A percentile compares a stretch with the other conserved stretches of the same genome.
Evolutionary conservation across 2,329 filamentous ascomycete species (phyloP).

Genomic region (Fusarium robinianum): DNA sequence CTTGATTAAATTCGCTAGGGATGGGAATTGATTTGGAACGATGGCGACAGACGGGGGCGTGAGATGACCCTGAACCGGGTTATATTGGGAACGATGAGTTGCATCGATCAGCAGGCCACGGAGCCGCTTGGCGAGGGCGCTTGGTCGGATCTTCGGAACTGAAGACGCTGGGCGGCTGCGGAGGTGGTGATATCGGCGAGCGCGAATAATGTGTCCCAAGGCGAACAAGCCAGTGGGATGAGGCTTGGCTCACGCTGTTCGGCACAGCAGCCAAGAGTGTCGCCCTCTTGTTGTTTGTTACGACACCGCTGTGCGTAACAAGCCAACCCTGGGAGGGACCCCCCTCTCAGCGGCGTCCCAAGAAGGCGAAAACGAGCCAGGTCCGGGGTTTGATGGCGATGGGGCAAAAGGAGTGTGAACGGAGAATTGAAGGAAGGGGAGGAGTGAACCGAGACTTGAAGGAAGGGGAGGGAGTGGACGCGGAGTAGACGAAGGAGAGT

Average conservation of each 20-base stretch:
- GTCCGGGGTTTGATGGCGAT: too few species aligned
- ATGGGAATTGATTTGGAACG: constrained; percentile 8
- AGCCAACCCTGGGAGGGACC: too few species aligned
- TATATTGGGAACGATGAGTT: constrained; percentile 31
- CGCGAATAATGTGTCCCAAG: neutral
- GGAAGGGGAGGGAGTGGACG: too few species aligned
- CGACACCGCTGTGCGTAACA: constrained; percentile 11
- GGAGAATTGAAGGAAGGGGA: too few species aligned
- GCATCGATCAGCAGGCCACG: constrained; percentile 25
- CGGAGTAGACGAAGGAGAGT: too few species aligned
- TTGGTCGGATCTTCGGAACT: constrained; percentile 34
- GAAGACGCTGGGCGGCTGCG: constrained; percentile 10
- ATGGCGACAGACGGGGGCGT: constrained; percentile 8
- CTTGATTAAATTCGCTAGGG: constrained; percentile 30
- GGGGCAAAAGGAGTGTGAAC: too few species aligned
- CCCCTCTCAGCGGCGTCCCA: too few species aligned
- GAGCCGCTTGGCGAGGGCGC: constrained; percentile 28
- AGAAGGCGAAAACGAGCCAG: too few species aligned
- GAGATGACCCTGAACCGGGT: constrained; percentile 17
- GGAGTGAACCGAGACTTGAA: too few species aligned
- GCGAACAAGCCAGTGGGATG: constrained; percentile 8
- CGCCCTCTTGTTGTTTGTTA: constrained; percentile 3
- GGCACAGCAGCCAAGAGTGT: constrained; percentile 14
- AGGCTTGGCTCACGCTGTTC: constrained; percentile 16
- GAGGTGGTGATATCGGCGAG: constrained; percentile 6